Evolutionary conservation across 768 basidiomycete genomes (phyloP).

Genomic region (Auriculariales sp.): DNA sequence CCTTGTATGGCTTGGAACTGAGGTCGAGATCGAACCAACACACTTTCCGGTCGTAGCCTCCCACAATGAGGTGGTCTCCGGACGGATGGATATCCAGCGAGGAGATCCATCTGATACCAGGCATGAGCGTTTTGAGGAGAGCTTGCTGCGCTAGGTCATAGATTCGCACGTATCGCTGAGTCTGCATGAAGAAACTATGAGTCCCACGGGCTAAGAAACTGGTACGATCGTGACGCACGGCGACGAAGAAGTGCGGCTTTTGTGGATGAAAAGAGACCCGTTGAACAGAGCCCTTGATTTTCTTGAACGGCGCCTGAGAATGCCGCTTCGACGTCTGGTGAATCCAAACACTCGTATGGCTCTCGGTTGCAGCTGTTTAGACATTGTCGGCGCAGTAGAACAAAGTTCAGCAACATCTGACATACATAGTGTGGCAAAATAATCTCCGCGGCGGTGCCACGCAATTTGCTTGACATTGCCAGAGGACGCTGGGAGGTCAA

Average conservation of each 20-base stretch:
- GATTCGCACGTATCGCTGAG: conserved; percentile 88
- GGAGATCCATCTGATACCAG: conserved; percentile 97
- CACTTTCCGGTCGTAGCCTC: conserved; percentile 92
- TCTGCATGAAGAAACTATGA: conserved; percentile 32
- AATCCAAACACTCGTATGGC: conserved; percentile 82
- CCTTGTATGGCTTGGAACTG: conserved; percentile 92
- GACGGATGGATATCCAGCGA: conserved; percentile 93
- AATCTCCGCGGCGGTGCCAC: conserved; percentile 94
- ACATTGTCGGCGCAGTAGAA: background rate
- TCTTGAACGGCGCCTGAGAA: conserved; percentile 96
- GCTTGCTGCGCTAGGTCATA: conserved; percentile 94
- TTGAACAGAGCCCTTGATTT: conserved; percentile 83
- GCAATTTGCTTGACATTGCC: conserved; percentile 65
- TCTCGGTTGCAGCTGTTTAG: conserved; percentile 42
- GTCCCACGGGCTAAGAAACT: background rate
- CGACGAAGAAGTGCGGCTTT: conserved; percentile 95
- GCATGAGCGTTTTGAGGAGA: conserved; percentile 80
- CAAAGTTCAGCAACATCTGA: too few relatives aligned
- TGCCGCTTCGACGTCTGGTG: conserved; percentile 88
- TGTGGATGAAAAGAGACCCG: conserved; percentile 86
- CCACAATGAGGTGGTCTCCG: conserved; percentile 92
- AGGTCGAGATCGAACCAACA: conserved; percentile 99
- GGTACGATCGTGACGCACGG: conserved; percentile 44
- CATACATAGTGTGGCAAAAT: conserved; percentile 89
- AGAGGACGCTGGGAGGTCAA: conserved; percentile 48